These are phyloP conservation scores for Leccinum uliginosum DNA, from an alignment of 768 basidiomycete genomes.

Conservation along the genomic window DNA sequence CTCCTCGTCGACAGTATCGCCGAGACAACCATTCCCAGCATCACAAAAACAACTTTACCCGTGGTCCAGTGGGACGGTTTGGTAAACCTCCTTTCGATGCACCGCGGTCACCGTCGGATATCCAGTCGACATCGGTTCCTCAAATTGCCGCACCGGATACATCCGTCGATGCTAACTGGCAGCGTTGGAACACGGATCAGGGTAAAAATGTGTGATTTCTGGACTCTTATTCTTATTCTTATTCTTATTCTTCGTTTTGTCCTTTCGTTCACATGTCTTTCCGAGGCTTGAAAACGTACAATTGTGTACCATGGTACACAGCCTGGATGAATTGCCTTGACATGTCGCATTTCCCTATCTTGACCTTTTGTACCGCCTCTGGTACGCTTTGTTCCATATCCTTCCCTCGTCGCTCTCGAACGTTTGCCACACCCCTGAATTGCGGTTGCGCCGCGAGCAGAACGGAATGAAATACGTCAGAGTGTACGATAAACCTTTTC, in stretches of 20 bases:
- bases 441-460: neutral
- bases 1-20: constrained; percentile 30
- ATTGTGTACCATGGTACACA: neutral
- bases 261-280: neutral
- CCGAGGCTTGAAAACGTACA: neutral
- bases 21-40: constrained; percentile 28
- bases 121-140: constrained; percentile 5
- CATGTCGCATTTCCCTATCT: neutral
- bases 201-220: constrained; percentile 3
- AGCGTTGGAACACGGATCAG: constrained; percentile 15
- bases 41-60: constrained; percentile 23
- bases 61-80: constrained; percentile 20
- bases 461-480: neutral
- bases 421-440: neutral
- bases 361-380: neutral
- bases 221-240: neutral
- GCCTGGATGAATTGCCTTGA: neutral
- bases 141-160: constrained; percentile 10
- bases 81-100: constrained; percentile 14
- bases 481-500: neutral
- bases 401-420: neutral
- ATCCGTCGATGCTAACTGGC: constrained; percentile 16
- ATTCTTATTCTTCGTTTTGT: constrained; percentile 12
- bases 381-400: neutral
- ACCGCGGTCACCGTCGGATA: constrained; percentile 17